Evolutionary conservation across 2,329 filamentous ascomycete species (phyloP), one percentile per base, ranked within the genome.

Genomic region (Lachnellula subtilissima): DNA sequence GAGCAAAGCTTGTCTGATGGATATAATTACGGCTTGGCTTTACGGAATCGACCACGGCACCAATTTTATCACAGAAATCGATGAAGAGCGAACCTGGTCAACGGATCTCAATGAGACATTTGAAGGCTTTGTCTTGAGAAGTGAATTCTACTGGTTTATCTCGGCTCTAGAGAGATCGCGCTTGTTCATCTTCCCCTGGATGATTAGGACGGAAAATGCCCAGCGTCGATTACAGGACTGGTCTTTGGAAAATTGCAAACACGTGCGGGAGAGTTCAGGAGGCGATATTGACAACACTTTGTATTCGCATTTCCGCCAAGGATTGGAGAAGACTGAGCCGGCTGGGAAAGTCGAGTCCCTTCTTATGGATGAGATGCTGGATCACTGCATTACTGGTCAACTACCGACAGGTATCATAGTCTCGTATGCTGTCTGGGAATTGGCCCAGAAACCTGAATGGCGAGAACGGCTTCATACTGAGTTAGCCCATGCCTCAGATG

Each of bases 381-480:
- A 91, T 64, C 88, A 93, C 61, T 75, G 89, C 3, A 80, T 87
- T 2, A 89, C 89, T 0, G 88, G 87, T 1, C 87, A 90, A 61
- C 88, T 93, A 67, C 91, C 88, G 0, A 85, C 83, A 3, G 85
- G 84, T 2, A 83, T 90, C 40, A 82, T 80, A 0, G 71, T 89
- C 19, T 82, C 80, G 3, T 89, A 85, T 64, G 69, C 83, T 1
- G 72, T 80, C 35, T 84, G 82, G 71, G 77, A 85, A 52, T 73
- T 83, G 17, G 80, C 78, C 0, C 70, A 70, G 7, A 62, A 67
- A 9, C 65, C 60, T 0, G 76, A 53, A 23, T 59, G 54, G 2
- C 55, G 54, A n/a, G 8, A 4, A 0, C 49, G 64, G 5, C 68
- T 80, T 1, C 69, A 72, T n/a, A 52, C 62, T 0, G 75, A 79